A percentile compares a stretch with the other conserved stretches of the same genome.
These are phyloP conservation scores for Pontederia paniculata DNA, from an alignment of 176 grass and related monocot genomes.

Conservation along the genomic window DNA sequence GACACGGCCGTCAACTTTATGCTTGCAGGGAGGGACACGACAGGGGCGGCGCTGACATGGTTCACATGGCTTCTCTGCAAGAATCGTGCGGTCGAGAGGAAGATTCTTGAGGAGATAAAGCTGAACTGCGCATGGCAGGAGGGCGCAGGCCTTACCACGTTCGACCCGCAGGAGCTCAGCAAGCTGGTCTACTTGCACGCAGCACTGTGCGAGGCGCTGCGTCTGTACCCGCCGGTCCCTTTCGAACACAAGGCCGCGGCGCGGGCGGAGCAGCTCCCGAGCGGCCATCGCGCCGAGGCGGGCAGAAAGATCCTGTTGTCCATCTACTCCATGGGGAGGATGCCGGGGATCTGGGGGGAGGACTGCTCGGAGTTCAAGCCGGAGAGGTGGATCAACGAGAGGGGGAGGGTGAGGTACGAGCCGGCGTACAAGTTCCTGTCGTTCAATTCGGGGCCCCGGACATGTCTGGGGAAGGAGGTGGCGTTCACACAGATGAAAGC, in stretches of 20 bases:
- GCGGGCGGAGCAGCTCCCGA: background rate
- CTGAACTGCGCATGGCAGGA: too few species aligned
- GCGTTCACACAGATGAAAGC: background rate
- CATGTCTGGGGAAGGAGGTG: conserved; percentile 6
- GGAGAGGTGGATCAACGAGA: conserved; percentile 7
- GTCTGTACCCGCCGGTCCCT: background rate
- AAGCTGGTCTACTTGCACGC: background rate
- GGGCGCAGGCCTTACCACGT: background rate
- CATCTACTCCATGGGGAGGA: background rate
- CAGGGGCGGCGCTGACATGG: too few species aligned
- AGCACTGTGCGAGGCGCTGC: background rate
- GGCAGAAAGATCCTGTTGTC: background rate
- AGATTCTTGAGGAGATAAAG: too few species aligned
- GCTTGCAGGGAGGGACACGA: too few species aligned
- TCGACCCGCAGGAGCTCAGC: background rate
- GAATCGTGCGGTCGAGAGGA: too few species aligned
- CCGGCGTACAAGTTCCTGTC: background rate
- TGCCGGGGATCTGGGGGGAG: background rate
- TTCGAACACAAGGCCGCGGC: conserved; percentile 1
- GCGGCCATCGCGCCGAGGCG: background rate
- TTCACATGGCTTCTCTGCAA: too few species aligned
- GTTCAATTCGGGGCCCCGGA: conserved; percentile 2
- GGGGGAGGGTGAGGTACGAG: background rate
- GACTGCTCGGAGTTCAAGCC: background rate
- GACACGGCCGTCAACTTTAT: too few species aligned